phyloP scores from a whole-genome alignment of 495 filamentous ascomycete species.

The Evansstolkia leycettana region DNA sequence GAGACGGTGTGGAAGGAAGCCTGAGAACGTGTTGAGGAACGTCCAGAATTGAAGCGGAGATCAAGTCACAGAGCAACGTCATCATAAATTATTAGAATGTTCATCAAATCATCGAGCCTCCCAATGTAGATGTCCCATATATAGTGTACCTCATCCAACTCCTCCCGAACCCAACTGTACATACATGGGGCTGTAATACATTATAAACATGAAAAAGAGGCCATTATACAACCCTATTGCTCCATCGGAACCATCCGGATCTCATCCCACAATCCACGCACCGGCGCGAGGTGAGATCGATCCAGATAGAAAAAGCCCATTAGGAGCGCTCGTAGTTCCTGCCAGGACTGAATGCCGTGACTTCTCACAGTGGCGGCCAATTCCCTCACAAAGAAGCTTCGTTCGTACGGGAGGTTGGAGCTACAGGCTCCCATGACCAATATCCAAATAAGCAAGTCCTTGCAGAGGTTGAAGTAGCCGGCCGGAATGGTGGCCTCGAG shows the following conservation, averaged over 20 bases:
- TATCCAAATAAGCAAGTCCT: conserved; percentile 29
- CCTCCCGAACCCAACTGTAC: too few relatives aligned
- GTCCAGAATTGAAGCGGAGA: too few relatives aligned
- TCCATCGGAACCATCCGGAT: conserved; percentile 9
- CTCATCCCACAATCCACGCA: conserved; percentile 29
- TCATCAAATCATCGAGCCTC: too few relatives aligned
- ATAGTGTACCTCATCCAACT: too few relatives aligned
- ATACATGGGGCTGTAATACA: too few relatives aligned
- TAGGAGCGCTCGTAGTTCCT: conserved; percentile 23
- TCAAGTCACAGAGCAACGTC: too few relatives aligned
- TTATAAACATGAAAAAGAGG: too few relatives aligned
- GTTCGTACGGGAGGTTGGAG: conserved; percentile 16
- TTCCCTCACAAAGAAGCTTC: conserved; percentile 26
- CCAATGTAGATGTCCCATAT: too few relatives aligned
- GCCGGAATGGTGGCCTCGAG: conserved; percentile 24
- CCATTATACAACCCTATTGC: too few relatives aligned
- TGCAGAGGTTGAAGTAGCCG: conserved; percentile 24
- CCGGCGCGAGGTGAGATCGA: conserved; percentile 20
- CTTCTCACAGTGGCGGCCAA: conserved; percentile 17
- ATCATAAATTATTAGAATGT: too few relatives aligned
- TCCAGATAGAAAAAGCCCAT: conserved; percentile 31
- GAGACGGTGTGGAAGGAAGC: too few relatives aligned
- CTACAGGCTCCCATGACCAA: conserved; percentile 30
- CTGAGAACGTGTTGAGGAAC: too few relatives aligned
- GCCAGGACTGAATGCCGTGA: conserved; percentile 24